Base-by-base conservation (phyloP, 2,329 filamentous ascomycete genomes). In the Eutypa lata region DNA sequence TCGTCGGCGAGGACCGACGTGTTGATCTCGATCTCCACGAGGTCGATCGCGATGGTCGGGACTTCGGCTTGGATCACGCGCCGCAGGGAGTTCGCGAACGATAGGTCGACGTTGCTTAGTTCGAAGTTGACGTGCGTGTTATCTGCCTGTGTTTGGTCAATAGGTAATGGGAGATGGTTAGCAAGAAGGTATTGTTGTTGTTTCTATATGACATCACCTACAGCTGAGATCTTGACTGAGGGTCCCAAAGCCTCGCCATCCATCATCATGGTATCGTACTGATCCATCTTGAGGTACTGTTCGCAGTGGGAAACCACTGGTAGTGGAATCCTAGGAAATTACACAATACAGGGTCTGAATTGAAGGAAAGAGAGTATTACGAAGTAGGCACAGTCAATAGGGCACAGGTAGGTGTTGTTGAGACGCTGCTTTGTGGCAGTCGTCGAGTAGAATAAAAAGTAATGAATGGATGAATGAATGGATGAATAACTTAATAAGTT, bases 1-100 rank as follows among this genome's bases (percentile, higher is more conserved):
- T 99, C 93, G 73, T 99, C 93, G 56, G 93, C 90, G 14, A 97
- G 84, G 4, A 97, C 92, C n/a, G 92, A 95, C 53, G 89, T 96
- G 78, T 99, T 99, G 65, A 82, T 83, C 67, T 95, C 87, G 60
- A 99, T 87, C 71, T 97, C 91, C 57, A 97, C 92, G 14, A 96
- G 83, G 67, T 99, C 93, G 71, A 97, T 92, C 58, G 94, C 92
- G 64, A 97, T 86, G 22, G 91, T 97, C 11, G 93, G 92, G 54
- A 99, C 89, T 74, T 99, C 93, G 65, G 91, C 90, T 60, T 96
- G 87, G 76, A 97, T 93, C 54, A 91, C 82, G 68, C 93, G 90
- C 57, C 93, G 92, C 56, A 97, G 76, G 45, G 91, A 89, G 78
- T 99, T 99, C 65, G 93, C 93, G 64, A 97, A 91, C 57, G 91